Base-by-base conservation (phyloP, 2,329 filamentous ascomycete species). In the Cordyceps pruinosa region DNA sequence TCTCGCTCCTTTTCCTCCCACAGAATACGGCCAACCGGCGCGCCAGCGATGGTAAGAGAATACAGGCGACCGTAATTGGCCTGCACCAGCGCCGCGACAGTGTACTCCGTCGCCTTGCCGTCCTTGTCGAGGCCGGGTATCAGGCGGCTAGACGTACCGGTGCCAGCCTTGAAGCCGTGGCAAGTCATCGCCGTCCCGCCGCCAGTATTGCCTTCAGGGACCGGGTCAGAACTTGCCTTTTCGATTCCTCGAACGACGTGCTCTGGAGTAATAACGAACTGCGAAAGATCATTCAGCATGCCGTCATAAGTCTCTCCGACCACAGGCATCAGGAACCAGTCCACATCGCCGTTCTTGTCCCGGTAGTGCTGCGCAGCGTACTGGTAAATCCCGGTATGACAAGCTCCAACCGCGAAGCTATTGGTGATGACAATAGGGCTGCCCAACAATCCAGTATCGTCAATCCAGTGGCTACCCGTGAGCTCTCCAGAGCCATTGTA, bases 101-200 rank as follows among this genome's bases (percentile, higher is more conserved):
- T 83, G 63, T 81, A 86, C 13, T 69, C 68, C 57, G 67, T 72
- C 12, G 66, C 65, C 7, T 61, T 62, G 2, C 58, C 64, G 5
- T 61, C 61, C 23, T 28, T 58, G 56, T 70, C 72, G 23, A 70
- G 59, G 0, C 76, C 75, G 13, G 44, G 54, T 3, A 61, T 57
- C 12, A 83, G 59, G 25, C 83, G 75, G 49, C 76, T 81, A 59
- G 76, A 76, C 2, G 77, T 81, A 12, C 83, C 83, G 0, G 83
- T 86, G 2, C 83, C 83, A 39, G 81, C 83, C 65, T 85, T 85
- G 70, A 82, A 84, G 62, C 77, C 78, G 63, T 84, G 81, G 63
- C 80, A 83, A 28, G 80, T 72, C 81, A 85, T 85, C 12, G 81
- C 83, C 1, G 82, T 82, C n/a, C 84, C 84, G 12, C 84, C 84